These are phyloP conservation scores for Barnettozyma pratensis DNA, from an alignment of 805 yeast genomes.

Conservation along the genomic window DNA sequence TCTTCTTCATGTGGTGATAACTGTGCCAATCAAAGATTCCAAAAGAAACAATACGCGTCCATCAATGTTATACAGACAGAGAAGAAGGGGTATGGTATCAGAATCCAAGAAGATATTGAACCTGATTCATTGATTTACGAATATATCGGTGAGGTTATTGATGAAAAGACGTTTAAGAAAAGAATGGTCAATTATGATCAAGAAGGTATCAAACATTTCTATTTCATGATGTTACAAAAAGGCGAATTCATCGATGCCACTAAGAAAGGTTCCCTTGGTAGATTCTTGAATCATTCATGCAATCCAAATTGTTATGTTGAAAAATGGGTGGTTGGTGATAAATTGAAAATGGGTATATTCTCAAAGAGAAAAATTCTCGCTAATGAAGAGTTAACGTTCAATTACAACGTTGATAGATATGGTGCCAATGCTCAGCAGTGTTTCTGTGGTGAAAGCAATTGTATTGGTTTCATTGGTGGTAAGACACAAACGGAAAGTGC, in stretches of 20 bases:
- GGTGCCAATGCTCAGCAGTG: conserved; percentile 95
- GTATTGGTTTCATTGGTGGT: conserved; percentile 93
- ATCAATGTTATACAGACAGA: conserved; percentile 84
- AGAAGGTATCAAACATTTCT: conserved; percentile 71
- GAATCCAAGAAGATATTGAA: conserved; percentile 56
- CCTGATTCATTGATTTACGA: conserved; percentile 79
- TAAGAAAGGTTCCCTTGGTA: conserved; percentile 76
- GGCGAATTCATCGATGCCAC: conserved; percentile 96
- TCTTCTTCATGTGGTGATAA: conserved; percentile 65
- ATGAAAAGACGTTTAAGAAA: conserved; percentile 65
- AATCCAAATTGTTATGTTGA: conserved; percentile 93
- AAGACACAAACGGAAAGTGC: conserved; percentile 95
- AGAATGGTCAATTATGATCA: conserved; percentile 73
- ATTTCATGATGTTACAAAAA: conserved; percentile 92
- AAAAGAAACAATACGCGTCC: conserved; percentile 62
- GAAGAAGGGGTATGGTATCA: conserved; percentile 83
- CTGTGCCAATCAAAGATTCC: conserved; percentile 89
- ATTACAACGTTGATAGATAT: conserved; percentile 90
- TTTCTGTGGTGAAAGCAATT: conserved; percentile 88
- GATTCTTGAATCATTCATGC: conserved; percentile 94
- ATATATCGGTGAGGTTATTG: conserved; percentile 91
- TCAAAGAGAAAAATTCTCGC: conserved; percentile 63
- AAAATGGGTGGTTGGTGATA: conserved; percentile 94
- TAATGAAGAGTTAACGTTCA: conserved; percentile 85
- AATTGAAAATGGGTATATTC: conserved; percentile 90